These are phyloP conservation scores for Beauveria australis DNA, from an alignment of 2,329 filamentous ascomycete genomes.

Conservation along the genomic window DNA sequence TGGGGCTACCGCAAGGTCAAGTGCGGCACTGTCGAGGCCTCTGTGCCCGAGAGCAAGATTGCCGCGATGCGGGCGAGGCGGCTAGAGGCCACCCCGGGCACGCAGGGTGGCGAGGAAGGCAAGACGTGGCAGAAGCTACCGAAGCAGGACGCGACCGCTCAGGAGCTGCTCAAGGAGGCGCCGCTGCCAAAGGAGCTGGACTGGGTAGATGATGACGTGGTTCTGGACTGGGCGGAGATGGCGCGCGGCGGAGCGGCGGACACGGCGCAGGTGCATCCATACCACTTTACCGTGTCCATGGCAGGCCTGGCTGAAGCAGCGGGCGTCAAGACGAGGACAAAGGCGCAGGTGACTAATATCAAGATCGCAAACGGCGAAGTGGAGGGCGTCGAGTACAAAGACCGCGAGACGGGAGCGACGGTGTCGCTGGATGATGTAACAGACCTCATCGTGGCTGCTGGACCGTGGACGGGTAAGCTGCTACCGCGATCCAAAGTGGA, in stretches of 20 bases:
- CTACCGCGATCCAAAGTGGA: slow-evolving; percentile 51
- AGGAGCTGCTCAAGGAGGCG: slow-evolving; percentile 41
- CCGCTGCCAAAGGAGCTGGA: slow-evolving; percentile 70
- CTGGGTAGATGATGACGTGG: slow-evolving; percentile 65
- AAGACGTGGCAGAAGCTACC: slow-evolving; percentile 55
- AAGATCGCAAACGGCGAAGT: slow-evolving; percentile 45
- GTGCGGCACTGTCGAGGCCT: slow-evolving; percentile 53
- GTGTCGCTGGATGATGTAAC: slow-evolving; percentile 37
- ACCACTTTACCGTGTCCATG: slow-evolving; percentile 81
- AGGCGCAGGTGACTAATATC: slow-evolving; percentile 60
- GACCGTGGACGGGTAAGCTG: slow-evolving; percentile 55
- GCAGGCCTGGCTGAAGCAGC: slow-evolving; percentile 63
- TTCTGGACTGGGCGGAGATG: slow-evolving; percentile 74
- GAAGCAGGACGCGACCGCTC: slow-evolving; percentile 46
- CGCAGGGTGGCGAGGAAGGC: slow-evolving; percentile 21
- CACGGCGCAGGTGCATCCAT: slow-evolving; percentile 91
- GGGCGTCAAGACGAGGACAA: slow-evolving; percentile 59
- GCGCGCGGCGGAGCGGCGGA: slow-evolving; percentile 57
- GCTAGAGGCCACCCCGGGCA: neutral
- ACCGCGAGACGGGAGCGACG: slow-evolving; percentile 33
- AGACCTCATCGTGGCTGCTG: slow-evolving; percentile 48
- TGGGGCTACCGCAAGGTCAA: slow-evolving; percentile 83
- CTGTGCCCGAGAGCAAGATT: slow-evolving; percentile 21
- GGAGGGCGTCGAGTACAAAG: slow-evolving; percentile 51
- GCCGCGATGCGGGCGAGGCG: neutral